Evolutionary conservation across 768 basidiomycete species (phyloP), one percentile per base, ranked within the genome.

Genomic region (Rhodotorula kratochvilovae): DNA sequence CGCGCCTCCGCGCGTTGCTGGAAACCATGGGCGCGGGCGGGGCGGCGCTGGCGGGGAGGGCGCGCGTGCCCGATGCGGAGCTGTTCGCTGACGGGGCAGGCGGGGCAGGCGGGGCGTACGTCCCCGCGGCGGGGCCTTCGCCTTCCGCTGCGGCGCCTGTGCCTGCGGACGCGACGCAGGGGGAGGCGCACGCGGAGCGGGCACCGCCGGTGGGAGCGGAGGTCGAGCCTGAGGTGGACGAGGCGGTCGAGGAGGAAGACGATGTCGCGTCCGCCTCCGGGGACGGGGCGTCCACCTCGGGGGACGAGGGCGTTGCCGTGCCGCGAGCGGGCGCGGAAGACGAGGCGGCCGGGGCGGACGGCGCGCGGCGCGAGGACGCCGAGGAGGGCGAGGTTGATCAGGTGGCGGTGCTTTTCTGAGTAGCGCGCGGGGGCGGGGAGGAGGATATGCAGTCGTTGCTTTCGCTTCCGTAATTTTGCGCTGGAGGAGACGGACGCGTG

Each of bases 81-180:
- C 62, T 72, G 33, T 72, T 72, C 59, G 35, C 31, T 15, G 66
- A 72, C 23, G 71, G 71, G 1, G 13, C 23, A 2, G 29, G 45
- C 46, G 67, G 68, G 45, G 39, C 63, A 29, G 46, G 46, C 39
- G 11, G 7, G 2, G 27, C 39, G 12, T 27, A n/a, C n/a, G n/a
- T n/a, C n/a, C n/a, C n/a, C n/a, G n/a, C n/a, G n/a, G n/a, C n/a
- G n/a, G n/a, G n/a, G n/a, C n/a, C n/a, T n/a, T n/a, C n/a, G n/a
- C n/a, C n/a, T n/a, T 25, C 5, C 12, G 53, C 31, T 5, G 53
- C 56, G 56, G 6, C 56, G 5, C 16, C 56, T 39, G 35, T 33
- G 33, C 15, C 31, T 10, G 12, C 33, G 33, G 6, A 35, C 11
- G n/a, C 56, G 21, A 8, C 56, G 11, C 17, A 39, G 39, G 39